A percentile compares a stretch with the other conserved stretches of the same genome.
Conservation (phyloP, 805 yeast species). For the Wickerhamomyces xylosicus region DNA sequence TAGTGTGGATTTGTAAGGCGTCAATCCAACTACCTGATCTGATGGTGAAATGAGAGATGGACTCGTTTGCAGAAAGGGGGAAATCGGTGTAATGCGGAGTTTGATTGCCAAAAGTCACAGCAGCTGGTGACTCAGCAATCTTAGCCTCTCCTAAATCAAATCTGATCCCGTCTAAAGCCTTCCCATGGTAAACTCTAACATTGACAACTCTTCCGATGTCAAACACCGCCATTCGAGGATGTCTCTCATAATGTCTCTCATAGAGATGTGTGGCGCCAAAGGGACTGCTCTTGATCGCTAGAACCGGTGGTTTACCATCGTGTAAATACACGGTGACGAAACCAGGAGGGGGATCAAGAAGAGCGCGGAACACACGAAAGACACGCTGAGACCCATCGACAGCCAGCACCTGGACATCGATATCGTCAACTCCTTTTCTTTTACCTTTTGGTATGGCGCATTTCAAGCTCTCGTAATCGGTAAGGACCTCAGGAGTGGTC, state of each 20-base stretch:
- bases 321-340: constrained; percentile 27
- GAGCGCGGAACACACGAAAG: constrained; percentile 36
- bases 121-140: constrained; percentile 24
- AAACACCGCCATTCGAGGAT: constrained; percentile 22
- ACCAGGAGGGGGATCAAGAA: constrained; percentile 9
- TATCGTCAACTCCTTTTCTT: constrained; percentile 19
- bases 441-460: constrained; percentile 21
- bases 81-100: constrained; percentile 46
- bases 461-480: constrained; percentile 39
- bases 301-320: constrained; percentile 26
- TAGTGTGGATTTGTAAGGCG: constrained; percentile 66
- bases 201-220: constrained; percentile 30
- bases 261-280: constrained; percentile 20
- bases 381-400: constrained; percentile 50
- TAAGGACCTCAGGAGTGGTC: constrained; percentile 37
- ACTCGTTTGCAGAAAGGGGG: constrained; percentile 41
- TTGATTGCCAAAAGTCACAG: constrained; percentile 38
- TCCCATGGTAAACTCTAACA: constrained; percentile 62
- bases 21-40: constrained; percentile 87
- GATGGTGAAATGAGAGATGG: constrained; percentile 46
- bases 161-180: constrained; percentile 74
- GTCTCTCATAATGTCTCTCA: too few relatives aligned
- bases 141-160: constrained; percentile 24
- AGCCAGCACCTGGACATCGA: constrained; percentile 43
- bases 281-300: constrained; percentile 28